These are phyloP conservation scores for Neocucurbitaria cava DNA, from an alignment of 2,329 filamentous ascomycete species.

Conservation along the genomic window DNA sequence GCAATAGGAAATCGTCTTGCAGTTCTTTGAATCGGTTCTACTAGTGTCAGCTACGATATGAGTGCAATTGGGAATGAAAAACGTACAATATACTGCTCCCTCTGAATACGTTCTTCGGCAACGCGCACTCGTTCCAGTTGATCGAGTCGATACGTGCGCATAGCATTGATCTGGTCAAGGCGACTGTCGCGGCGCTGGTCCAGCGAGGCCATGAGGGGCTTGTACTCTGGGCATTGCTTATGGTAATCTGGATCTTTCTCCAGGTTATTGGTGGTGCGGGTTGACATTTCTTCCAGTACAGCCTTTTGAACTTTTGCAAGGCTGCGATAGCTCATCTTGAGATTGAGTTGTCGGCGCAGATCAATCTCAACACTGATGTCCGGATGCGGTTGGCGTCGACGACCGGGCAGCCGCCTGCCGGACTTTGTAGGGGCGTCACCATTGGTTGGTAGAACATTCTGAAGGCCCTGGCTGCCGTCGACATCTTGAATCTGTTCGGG, in stretches of 20 bases:
- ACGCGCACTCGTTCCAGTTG: conserved; percentile 45
- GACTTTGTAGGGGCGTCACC: conserved; percentile 46
- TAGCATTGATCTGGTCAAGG: conserved; percentile 47
- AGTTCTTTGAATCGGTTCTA: conserved; percentile 44
- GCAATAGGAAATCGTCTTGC: conserved; percentile 43
- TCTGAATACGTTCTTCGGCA: conserved; percentile 44
- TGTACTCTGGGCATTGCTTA: conserved; percentile 62
- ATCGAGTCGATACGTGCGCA: conserved; percentile 46
- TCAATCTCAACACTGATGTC: conserved; percentile 55
- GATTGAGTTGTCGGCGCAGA: conserved; percentile 66
- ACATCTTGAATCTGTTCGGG: conserved; percentile 46
- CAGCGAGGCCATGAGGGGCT: conserved; percentile 60
- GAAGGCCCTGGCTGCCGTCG: conserved; percentile 39
- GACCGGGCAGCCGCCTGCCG: conserved; percentile 50
- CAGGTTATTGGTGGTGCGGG: conserved; percentile 65
- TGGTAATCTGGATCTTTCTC: conserved; percentile 62
- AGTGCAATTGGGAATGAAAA: not conserved
- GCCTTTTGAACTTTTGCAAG: conserved; percentile 70
- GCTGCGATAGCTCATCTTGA: conserved; percentile 70
- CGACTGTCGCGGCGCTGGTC: conserved; percentile 54
- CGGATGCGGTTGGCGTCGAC: conserved; percentile 56
- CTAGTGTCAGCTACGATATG: conserved; percentile 12
- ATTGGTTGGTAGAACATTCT: conserved; percentile 45
- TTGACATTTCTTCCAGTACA: conserved; percentile 69
- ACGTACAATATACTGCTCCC: conserved; percentile 47